These are phyloP conservation scores for Daldinia vernicosa DNA, from an alignment of 495 filamentous ascomycete genomes.

Conservation along the genomic window DNA sequence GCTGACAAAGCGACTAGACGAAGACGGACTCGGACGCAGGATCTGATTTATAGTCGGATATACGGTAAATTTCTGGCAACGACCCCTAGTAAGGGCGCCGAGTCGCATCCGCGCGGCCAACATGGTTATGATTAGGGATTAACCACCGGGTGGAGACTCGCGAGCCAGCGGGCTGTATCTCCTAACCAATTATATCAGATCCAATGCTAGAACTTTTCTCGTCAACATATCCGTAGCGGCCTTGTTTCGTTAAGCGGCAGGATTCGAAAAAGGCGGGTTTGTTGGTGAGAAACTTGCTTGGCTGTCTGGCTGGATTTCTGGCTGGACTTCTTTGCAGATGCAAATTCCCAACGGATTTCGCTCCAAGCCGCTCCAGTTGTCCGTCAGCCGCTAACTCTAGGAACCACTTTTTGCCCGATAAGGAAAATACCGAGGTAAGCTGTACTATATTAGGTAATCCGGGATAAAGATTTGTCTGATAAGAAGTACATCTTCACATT, in stretches of 20 bases:
- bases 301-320: not conserved
- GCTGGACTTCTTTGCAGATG: constrained; percentile 4
- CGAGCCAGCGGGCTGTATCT: constrained; percentile 9
- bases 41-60: constrained; percentile 33
- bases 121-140: constrained; percentile 25
- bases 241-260: constrained; percentile 4
- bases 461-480: constrained; percentile 3
- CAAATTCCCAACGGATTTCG: constrained; percentile 35
- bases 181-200: constrained; percentile 19
- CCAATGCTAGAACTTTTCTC: constrained; percentile 9
- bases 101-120: constrained; percentile 23
- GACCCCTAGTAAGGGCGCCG: constrained; percentile 25
- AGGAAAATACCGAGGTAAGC: constrained; percentile 24
- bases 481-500: not conserved
- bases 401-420: constrained; percentile 12
- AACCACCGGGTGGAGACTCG: constrained; percentile 19
- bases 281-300: constrained; percentile 23
- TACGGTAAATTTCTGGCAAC: constrained; percentile 21
- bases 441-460: constrained; percentile 12
- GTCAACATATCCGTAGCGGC: constrained; percentile 11
- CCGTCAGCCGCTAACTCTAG: constrained; percentile 13
- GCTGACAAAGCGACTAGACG: constrained; percentile 35
- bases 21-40: constrained; percentile 16
- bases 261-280: not conserved
- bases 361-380: not conserved